Conservation (phyloP, 352 stramenopile genomes). For the Pythium aristosporum region DNA sequence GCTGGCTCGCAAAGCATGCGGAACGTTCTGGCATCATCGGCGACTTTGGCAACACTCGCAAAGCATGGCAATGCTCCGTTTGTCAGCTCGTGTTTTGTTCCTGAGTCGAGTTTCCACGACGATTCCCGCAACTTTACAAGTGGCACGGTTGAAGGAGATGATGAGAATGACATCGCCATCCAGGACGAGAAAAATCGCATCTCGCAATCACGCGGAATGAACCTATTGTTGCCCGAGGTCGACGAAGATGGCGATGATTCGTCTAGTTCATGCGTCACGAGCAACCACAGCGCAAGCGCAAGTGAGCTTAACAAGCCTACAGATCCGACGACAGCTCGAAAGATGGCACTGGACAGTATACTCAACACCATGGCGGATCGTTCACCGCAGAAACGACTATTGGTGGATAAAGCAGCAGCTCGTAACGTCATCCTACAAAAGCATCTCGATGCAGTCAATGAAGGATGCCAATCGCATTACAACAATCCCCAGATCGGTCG, state of each 20-base stretch:
- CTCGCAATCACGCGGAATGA: not conserved
- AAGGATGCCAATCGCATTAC: not conserved
- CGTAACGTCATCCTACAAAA: slow-evolving; percentile 49
- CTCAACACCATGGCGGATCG: slow-evolving; percentile 26
- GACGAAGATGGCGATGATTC: slow-evolving; percentile 15
- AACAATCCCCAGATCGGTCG: not conserved
- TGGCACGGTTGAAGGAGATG: not conserved
- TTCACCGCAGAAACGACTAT: slow-evolving; percentile 33
- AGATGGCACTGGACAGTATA: slow-evolving; percentile 48
- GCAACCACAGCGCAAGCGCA: not conserved
- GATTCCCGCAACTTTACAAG: not conserved
- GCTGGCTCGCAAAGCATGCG: slow-evolving; percentile 14
- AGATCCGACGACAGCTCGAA: slow-evolving; percentile 29
- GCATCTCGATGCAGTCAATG: slow-evolving; percentile 32
- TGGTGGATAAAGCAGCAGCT: slow-evolving; percentile 39
- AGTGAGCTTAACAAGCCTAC: not conserved
- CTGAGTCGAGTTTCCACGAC: slow-evolving; percentile 20
- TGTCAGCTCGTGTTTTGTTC: slow-evolving; percentile 27
- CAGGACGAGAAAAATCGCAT: not conserved
- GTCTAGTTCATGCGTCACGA: not conserved
- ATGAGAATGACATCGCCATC: slow-evolving; percentile 11
- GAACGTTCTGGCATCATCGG: slow-evolving; percentile 15
- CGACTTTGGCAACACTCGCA: slow-evolving; percentile 16
- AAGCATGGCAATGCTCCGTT: slow-evolving; percentile 23
- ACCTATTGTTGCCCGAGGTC: slow-evolving; percentile 1